Base-by-base conservation (phyloP, 306 rosid genomes). In the Vigna trinervia region DNA sequence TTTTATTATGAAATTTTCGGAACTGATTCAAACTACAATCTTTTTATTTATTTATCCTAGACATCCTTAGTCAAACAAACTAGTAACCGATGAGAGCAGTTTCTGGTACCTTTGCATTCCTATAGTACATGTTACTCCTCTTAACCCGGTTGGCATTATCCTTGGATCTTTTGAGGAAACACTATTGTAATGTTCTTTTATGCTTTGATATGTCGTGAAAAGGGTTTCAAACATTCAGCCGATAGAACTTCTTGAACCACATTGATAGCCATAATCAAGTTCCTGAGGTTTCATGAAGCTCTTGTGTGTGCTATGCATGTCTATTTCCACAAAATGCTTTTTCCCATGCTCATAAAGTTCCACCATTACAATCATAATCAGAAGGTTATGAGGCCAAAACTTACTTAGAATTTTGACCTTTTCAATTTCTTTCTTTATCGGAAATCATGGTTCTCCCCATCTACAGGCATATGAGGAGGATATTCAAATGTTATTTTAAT, bases 161-260 rank as follows among this genome's bases (percentile, higher is more conserved):
- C 6, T 69, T 5, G 13, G 34, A 69, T 51, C 43, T 50, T 53
- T 63, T 5, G 38, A 78, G 8, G 36, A 57, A 46, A 52, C 28
- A 14, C 30, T 51, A 0, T 60, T 58, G 3, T 54, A 23, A 58
- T 67, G 77, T 59, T 65, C 41, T 32, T 78, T 43, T 15, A 7
- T 39, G 28, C 64, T 59, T 23, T 61, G 53, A 51, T 59, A 26
- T 72, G 9, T 28, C 9, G 15, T 61, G 66, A 34, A 53, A 52
- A 43, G 30, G 13, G 66, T 30, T 71, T 61, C 5, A 63, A 36
- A 63, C 22, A 45, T 4, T 67, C 22, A 77, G 5, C 47, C 41
- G 48, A 53, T 51, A 61, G 71, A 79, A 70, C 28, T 34, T 22
- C 62, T 30, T 12, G 51, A 67, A 68, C 23, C 50, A 57, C 58